phyloP scores from a whole-genome alignment of 495 filamentous ascomycete species.

The Hypoxylon fuscum region DNA sequence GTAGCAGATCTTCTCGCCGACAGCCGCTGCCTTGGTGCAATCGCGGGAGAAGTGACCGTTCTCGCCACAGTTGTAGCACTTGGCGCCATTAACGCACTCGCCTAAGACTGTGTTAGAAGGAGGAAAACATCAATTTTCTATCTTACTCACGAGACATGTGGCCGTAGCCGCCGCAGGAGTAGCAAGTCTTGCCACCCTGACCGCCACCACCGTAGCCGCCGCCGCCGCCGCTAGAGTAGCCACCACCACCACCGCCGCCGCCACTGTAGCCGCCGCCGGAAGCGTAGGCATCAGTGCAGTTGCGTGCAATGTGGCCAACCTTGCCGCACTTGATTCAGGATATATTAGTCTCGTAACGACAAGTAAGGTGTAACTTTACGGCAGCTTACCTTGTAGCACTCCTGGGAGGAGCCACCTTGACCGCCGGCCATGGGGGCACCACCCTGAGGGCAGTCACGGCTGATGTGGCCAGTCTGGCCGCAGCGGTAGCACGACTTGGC shows the following conservation, averaged over 20 bases:
- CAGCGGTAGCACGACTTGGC: constrained; percentile 94
- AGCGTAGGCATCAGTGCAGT: constrained; percentile 78
- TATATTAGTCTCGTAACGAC: constrained; percentile 17
- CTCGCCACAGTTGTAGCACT: constrained; percentile 99
- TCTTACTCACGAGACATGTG: constrained; percentile 82
- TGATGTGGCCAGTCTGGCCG: constrained; percentile 87
- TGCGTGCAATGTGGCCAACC: constrained; percentile 95
- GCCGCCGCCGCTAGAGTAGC: constrained; percentile 48
- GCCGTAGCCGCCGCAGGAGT: constrained; percentile 95
- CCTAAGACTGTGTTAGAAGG: constrained; percentile 46
- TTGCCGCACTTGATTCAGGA: constrained; percentile 73
- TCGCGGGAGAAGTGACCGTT: constrained; percentile 94
- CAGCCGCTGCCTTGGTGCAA: constrained; percentile 79
- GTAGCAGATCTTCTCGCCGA: constrained; percentile 94
- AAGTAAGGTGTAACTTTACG: not conserved
- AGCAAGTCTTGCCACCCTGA: constrained; percentile 80
- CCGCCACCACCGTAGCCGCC: constrained; percentile 61
- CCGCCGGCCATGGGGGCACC: constrained; percentile 55
- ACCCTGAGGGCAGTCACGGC: constrained; percentile 81
- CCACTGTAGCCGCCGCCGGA: constrained; percentile 50
- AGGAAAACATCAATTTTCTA: not conserved
- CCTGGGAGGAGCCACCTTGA: constrained; percentile 52
- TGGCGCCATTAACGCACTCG: constrained; percentile 98
- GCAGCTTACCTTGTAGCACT: constrained; percentile 86
- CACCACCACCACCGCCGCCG: constrained; percentile 45